phyloP scores from a whole-genome alignment of 2,329 filamentous ascomycete species.

The Colletotrichum noveboracense region DNA sequence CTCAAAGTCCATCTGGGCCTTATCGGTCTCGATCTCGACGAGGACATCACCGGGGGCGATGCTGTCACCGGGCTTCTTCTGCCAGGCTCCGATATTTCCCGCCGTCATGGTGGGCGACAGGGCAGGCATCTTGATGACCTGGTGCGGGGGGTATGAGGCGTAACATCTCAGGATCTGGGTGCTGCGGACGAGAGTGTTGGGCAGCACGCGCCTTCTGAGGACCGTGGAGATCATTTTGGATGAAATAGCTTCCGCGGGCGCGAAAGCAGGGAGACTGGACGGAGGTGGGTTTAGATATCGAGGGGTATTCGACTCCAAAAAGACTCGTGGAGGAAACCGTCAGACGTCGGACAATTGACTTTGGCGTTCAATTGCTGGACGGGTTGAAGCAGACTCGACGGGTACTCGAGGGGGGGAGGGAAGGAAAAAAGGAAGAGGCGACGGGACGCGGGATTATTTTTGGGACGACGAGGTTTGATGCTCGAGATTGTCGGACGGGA shows the following conservation, averaged over 20 bases:
- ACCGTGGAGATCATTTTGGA: conserved; percentile 66
- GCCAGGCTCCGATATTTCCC: conserved; percentile 96
- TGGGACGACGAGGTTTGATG: conserved; percentile 29
- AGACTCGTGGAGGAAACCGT: background rate
- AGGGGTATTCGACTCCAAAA: background rate
- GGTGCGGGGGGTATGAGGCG: conserved; percentile 92
- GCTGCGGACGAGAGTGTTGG: conserved; percentile 55
- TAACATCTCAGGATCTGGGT: conserved; percentile 66
- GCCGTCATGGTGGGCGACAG: conserved; percentile 97
- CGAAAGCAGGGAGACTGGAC: conserved; percentile 14
- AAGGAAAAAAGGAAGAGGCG: background rate
- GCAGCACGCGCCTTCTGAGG: conserved; percentile 66
- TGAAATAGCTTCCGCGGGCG: conserved; percentile 13
- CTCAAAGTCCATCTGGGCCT: conserved; percentile 99
- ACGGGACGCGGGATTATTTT: conserved; percentile 34
- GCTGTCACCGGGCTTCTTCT: conserved; percentile 92
- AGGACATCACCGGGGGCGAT: conserved; percentile 93
- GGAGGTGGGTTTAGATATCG: background rate
- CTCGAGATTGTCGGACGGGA: conserved; percentile 32
- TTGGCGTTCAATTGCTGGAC: conserved; percentile 13
- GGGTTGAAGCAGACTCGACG: conserved; percentile 24
- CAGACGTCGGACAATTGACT: conserved; percentile 19
- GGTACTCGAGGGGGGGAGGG: conserved; percentile 19
- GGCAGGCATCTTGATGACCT: conserved; percentile 96
- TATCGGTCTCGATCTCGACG: conserved; percentile 99